phyloP scores from a whole-genome alignment of 2,329 filamentous ascomycete genomes.

The Hypomyces rosellus region DNA sequence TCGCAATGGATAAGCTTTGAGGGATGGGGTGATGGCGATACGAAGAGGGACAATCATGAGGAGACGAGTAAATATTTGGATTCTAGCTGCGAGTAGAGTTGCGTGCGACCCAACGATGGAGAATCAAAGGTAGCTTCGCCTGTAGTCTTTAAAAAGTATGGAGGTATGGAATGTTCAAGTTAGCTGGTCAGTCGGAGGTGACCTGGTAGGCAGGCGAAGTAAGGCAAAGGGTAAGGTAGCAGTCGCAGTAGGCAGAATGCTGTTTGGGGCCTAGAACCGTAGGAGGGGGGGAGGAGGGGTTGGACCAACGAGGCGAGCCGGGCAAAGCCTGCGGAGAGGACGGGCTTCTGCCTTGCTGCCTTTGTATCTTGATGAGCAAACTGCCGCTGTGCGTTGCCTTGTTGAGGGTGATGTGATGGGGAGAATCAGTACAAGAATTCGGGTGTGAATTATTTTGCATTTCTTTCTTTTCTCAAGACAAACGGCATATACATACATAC shows the following conservation, averaged over 20 bases:
- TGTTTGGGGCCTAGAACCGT: not conserved
- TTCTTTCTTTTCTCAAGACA: too few species aligned
- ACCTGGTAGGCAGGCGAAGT: too few species aligned
- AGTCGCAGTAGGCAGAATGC: conserved; percentile 4
- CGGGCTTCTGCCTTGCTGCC: not conserved
- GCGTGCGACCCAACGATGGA: not conserved
- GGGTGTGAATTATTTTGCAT: too few species aligned
- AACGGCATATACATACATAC: not conserved
- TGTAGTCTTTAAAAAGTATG: too few species aligned
- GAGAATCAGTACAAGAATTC: too few species aligned
- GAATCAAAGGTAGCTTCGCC: not conserved
- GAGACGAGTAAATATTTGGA: not conserved
- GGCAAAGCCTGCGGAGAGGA: not conserved
- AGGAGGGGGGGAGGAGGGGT: conserved; percentile 6
- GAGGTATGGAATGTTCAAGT: too few species aligned
- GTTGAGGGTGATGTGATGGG: not conserved
- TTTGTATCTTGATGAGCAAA: not conserved
- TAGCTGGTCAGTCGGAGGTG: too few species aligned
- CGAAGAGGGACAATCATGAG: conserved; percentile 10
- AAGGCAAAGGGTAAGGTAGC: too few species aligned
- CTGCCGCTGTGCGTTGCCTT: too few species aligned
- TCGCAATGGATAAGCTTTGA: conserved; percentile 1
- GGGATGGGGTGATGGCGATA: conserved; percentile 3
- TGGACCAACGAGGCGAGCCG: conserved; percentile 2
- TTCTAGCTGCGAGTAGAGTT: too few species aligned